Evolutionary conservation across 306 rosid genomes (phyloP).

Genomic region (Castanea sativa): DNA sequence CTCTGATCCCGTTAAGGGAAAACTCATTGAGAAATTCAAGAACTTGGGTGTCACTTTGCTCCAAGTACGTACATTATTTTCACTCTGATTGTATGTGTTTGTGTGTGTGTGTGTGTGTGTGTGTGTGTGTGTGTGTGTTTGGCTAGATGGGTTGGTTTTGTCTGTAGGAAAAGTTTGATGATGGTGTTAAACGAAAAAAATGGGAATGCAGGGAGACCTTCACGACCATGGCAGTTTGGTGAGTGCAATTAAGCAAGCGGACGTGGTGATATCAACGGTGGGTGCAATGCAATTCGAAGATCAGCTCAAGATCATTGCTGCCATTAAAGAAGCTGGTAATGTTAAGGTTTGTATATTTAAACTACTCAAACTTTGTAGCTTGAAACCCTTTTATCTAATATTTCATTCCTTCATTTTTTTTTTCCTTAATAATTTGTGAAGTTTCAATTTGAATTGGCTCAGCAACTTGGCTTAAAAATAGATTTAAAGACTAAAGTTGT

Average conservation of each 20-base stretch:
- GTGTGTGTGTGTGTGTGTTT: background rate
- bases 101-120: background rate
- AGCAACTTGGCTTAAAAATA: too few relatives aligned
- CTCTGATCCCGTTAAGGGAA: conserved; percentile 61
- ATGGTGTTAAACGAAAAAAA: background rate
- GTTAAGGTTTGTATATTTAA: conserved; percentile 49
- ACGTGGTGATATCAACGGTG: conserved; percentile 82
- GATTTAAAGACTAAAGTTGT: too few relatives aligned
- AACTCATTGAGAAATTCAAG: conserved; percentile 49
- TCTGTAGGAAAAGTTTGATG: background rate
- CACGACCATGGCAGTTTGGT: conserved; percentile 68
- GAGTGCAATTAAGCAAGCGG: conserved; percentile 73
- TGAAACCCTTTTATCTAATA: background rate
- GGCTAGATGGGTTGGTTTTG: background rate
- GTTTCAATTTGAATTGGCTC: too few relatives aligned
- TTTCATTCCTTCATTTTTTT: background rate
- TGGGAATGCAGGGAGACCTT: conserved; percentile 65
- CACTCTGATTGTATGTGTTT: background rate
- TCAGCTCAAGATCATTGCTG: conserved; percentile 81
- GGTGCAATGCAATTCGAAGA: conserved; percentile 56
- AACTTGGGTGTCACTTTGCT: conserved; percentile 57
- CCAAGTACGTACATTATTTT: conserved; percentile 27
- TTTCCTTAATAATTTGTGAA: background rate
- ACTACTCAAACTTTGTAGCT: background rate
- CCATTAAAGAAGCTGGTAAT: conserved; percentile 84